Base-by-base conservation (phyloP, 2,329 filamentous ascomycete genomes). In the Ascochyta clinopodiicola region DNA sequence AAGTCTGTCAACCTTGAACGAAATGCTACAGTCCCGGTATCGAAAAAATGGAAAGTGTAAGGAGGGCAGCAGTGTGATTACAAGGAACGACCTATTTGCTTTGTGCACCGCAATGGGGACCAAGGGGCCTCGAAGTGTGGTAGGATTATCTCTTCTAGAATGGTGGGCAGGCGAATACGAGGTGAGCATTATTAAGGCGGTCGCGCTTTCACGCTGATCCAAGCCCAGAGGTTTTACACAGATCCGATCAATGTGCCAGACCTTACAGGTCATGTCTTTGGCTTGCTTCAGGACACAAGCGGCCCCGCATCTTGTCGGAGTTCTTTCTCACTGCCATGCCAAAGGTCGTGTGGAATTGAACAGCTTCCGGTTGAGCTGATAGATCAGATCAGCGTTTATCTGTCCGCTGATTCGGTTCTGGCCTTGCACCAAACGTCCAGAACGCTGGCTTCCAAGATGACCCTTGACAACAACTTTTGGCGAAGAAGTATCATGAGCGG, bases 81-180 rank as follows among this genome's bases (percentile, higher is more conserved):
- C 29, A 6, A 45, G 42, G 6, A 64, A 66, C 15, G 63, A 71
- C n/a, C 45, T 69, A 1, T 61, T 70, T 12, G 36, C 60, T 24
- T 38, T 68, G 0, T 57, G 59, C n/a, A 46, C 46, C 7, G 40
- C 24, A 8, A 60, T 50, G 7, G 40, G 45, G 21, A 15, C 17
- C 8, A 60, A 61, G 38, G 67, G 64, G 15, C 60, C 65, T 32
- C 57, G 61, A 17, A 68, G 67, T 43, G 60, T 66, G 5, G 36
- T 67, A 2, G 56, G 57, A 6, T 12, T 70, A 17, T 63, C 58
- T 8, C 56, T 54, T 13, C 27, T 68, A 3, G 64, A 66, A 21
- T 70, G 65, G 64, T 71, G 69, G 65, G 61, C 56, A 17, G 65
- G 64, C 2, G 44, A 47, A 9, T 67, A 66, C 25, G 68, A 71